phyloP scores from a whole-genome alignment of 768 basidiomycete species.

The Termitomyces sp. region DNA sequence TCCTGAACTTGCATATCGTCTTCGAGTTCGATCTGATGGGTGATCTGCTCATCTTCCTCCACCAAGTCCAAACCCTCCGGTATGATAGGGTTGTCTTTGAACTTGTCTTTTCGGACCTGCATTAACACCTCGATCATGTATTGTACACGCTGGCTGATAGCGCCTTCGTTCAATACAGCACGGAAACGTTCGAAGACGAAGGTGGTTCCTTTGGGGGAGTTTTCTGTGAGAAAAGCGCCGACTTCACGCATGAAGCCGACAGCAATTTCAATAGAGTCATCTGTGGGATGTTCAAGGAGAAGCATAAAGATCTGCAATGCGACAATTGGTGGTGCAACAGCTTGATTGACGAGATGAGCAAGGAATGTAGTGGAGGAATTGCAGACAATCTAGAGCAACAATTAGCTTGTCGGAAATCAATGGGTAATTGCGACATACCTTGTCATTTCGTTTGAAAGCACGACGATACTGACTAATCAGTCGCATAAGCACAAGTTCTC shows the following conservation, averaged over 20 bases:
- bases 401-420: background rate
- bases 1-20: conserved; percentile 95
- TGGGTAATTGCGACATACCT: conserved; percentile 46
- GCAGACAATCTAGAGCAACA: conserved; percentile 71
- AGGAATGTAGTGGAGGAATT: conserved; percentile 90
- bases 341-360: conserved; percentile 90
- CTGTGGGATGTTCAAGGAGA: conserved; percentile 93
- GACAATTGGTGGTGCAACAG: conserved; percentile 90
- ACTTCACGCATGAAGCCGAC: conserved; percentile 98
- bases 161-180: conserved; percentile 91
- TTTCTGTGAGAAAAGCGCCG: conserved; percentile 90
- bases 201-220: conserved; percentile 93
- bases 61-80: conserved; percentile 95
- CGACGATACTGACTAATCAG: conserved; percentile 94
- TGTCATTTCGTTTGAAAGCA: conserved; percentile 96
- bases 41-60: conserved; percentile 97
- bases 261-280: conserved; percentile 98
- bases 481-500: conserved; percentile 84
- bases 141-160: conserved; percentile 93
- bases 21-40: conserved; percentile 88
- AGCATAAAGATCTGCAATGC: conserved; percentile 94
- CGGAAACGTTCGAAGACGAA: conserved; percentile 96
- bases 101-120: conserved; percentile 98
- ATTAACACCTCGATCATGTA: conserved; percentile 99
- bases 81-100: conserved; percentile 95